Evolutionary conservation across 768 basidiomycete genomes (phyloP).

Genomic region (Dentipellis sp.): DNA sequence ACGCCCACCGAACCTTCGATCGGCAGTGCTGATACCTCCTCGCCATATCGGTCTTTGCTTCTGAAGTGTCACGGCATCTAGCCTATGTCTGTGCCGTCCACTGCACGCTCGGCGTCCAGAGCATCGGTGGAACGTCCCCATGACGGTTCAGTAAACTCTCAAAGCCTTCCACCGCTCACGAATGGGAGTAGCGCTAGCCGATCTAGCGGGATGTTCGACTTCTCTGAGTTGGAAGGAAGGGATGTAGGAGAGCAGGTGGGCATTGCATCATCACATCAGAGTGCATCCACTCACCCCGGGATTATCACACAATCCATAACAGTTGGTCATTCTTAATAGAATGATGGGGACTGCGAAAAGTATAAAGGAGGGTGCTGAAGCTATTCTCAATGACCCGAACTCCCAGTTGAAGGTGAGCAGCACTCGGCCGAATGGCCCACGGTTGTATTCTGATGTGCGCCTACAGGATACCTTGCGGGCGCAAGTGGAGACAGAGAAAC

Average conservation of each 20-base stretch:
- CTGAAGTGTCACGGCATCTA: too few species aligned
- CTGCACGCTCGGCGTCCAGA: background rate
- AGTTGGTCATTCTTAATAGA: constrained; percentile 9
- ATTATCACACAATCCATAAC: background rate
- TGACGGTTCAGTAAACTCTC: background rate
- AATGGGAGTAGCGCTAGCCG: background rate
- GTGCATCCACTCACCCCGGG: background rate
- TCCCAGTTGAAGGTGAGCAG: constrained; percentile 7
- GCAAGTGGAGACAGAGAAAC: constrained; percentile 13
- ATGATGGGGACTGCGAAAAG: constrained; percentile 14
- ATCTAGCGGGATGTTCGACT: constrained; percentile 6
- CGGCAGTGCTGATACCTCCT: too few species aligned
- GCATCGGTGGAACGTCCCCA: background rate
- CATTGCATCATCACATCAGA: background rate
- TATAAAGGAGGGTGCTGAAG: constrained; percentile 15
- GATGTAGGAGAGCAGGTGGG: constrained; percentile 11
- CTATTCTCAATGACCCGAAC: constrained; percentile 5
- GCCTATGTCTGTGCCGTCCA: background rate
- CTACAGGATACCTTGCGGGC: constrained; percentile 7
- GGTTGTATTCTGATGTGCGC: background rate
- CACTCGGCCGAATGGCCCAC: too few species aligned
- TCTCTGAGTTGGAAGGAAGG: constrained; percentile 12
- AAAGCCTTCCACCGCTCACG: background rate
- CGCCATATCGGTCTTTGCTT: too few species aligned
- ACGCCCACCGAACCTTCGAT: too few species aligned